Percentiles rank a stretch among this genome's conserved stretches.
Evolutionary conservation across 140 eudicot genomes (phyloP).

Genomic region (Senecio squalidus): DNA sequence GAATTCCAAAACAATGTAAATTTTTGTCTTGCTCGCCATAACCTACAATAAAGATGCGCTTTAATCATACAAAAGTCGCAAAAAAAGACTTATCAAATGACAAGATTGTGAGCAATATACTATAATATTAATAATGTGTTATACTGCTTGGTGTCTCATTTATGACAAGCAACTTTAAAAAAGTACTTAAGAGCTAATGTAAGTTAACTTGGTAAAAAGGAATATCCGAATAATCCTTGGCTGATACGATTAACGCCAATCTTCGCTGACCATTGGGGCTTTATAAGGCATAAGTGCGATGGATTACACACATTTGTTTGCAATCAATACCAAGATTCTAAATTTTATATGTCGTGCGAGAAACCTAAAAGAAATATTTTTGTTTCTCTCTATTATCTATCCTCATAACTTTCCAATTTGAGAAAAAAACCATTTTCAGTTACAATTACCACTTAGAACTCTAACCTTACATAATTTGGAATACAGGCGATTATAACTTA

Average conservation of each 20-base stretch:
- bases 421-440: too few species aligned
- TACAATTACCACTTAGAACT: too few species aligned
- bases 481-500: background rate
- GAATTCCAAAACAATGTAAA: constrained; percentile 83
- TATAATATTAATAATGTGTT: background rate
- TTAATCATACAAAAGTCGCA: constrained; percentile 17
- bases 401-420: background rate
- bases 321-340: constrained; percentile 14
- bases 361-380: background rate
- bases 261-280: background rate
- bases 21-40: constrained; percentile 94
- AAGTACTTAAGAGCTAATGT: background rate
- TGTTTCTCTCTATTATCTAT: background rate
- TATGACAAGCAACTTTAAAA: background rate
- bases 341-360: background rate
- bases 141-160: background rate
- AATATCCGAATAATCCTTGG: too few species aligned
- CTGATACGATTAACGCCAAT: background rate
- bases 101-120: too few species aligned
- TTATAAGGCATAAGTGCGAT: background rate
- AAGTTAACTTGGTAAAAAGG: background rate
- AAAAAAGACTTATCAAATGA: too few species aligned
- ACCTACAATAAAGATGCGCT: constrained; percentile 41
- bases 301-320: background rate
- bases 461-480: too few species aligned